phyloP scores from a whole-genome alignment of 2,329 filamentous ascomycete species.

The Botryotinia calthae region DNA sequence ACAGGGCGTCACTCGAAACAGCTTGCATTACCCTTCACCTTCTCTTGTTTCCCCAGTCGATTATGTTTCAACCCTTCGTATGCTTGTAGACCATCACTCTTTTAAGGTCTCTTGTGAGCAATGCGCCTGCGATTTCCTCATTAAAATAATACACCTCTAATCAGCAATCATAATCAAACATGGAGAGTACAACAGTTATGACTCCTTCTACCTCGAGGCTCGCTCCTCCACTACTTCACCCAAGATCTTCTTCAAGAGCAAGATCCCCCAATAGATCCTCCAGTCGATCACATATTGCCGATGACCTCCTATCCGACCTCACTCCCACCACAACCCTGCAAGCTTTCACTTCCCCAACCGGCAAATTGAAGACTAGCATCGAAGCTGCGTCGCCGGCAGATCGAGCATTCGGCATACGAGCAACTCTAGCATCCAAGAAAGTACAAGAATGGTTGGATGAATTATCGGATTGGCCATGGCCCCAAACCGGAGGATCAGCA shows the following conservation, averaged over 20 bases:
- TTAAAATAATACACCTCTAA: neutral
- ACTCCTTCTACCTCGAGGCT: slow-evolving; percentile 30
- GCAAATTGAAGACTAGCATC: slow-evolving; percentile 57
- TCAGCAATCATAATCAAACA: slow-evolving; percentile 23
- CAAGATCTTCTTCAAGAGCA: slow-evolving; percentile 21
- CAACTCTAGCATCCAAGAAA: slow-evolving; percentile 67
- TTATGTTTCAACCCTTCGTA: slow-evolving; percentile 10
- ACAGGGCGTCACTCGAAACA: slow-evolving; percentile 17
- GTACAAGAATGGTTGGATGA: slow-evolving; percentile 76
- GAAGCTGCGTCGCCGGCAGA: slow-evolving; percentile 62
- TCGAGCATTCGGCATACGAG: slow-evolving; percentile 67
- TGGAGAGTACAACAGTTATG: slow-evolving; percentile 30
- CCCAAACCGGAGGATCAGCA: slow-evolving; percentile 46
- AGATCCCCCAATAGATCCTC: slow-evolving; percentile 32
- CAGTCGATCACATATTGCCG: slow-evolving; percentile 35
- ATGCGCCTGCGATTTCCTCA: slow-evolving; percentile 25
- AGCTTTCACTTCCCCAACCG: slow-evolving; percentile 54
- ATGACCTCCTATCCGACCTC: slow-evolving; percentile 61
- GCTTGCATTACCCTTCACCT: slow-evolving; percentile 19
- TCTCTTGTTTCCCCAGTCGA: neutral
- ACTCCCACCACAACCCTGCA: slow-evolving; percentile 60
- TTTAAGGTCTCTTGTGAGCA: slow-evolving; percentile 22
- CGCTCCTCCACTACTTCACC: slow-evolving; percentile 27
- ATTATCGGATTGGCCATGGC: slow-evolving; percentile 60
- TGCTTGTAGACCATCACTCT: slow-evolving; percentile 18